Base-by-base conservation (phyloP, 1,284 basidiomycete species). In the Tilletia caries region DNA sequence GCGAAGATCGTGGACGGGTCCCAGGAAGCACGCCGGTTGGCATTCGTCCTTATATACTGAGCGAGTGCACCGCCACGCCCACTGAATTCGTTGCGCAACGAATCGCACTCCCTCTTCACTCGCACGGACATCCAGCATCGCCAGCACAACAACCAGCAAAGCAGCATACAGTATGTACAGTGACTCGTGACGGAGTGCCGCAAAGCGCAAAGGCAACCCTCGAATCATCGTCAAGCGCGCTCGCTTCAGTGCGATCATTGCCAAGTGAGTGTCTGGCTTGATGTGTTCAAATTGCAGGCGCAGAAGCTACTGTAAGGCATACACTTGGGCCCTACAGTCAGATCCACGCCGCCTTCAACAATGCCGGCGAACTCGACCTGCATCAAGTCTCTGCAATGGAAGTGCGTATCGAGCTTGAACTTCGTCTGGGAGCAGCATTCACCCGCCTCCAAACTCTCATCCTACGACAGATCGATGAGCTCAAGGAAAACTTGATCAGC, bases 231-330 rank as follows among this genome's bases (percentile, higher is more conserved):
- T 98, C 64, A 91, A 90, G 82, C 86, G 95, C 67, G 95, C 96
- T 1, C 87, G 92, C 65, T 99, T 99, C 83, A 96, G 93, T 82
- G 95, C 96, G 33, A 97, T 99, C 80, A 98, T 98, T 75, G 87
- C 93, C 27, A 90, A 92, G 95, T 96, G 84, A 78, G 93, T 88
- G 6, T 65, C 18, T 54, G 25, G 13, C 23, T 54, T 6, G 23
- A 27, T 23, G 25, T 4, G 27, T 15, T 64, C 8, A n/a, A 18
- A 50, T 1, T 15, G 18, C 32, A 10, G 32, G 27, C 6, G 20
- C 65, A 34, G 23, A 13, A 23, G 18, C 29, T 23, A n/a, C n/a
- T n/a, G n/a, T n/a, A n/a, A 34, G 18, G 20, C 27, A 60, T 44
- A 44, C 4, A n/a, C n/a, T n/a, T n/a, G n/a, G 10, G 37, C 37